Conservation (phyloP, 306 rosid species). For the Hylodesmum podocarpum region DNA sequence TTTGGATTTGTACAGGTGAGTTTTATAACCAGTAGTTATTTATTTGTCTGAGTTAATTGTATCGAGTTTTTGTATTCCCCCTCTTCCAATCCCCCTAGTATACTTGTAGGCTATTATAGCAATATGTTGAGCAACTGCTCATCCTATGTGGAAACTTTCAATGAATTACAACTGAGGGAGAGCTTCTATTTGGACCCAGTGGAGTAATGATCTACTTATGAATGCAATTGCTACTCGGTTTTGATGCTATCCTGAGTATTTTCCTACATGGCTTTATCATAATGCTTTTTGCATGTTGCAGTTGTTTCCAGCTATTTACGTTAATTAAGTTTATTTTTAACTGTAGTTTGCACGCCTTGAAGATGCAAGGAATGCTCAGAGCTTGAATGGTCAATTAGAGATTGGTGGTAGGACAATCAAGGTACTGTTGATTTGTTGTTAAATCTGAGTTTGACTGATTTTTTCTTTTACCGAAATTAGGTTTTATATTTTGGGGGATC, state of each 20-base stretch:
- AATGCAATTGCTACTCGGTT: conserved; percentile 15
- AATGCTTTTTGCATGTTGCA: conserved; percentile 21
- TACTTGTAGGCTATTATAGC: background rate
- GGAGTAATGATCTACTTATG: background rate
- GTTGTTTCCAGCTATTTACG: conserved; percentile 28
- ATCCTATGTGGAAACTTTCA: conserved; percentile 18
- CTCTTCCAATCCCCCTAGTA: background rate
- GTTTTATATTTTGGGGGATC: background rate
- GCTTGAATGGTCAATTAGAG: conserved; percentile 91
- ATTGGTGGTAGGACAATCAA: conserved; percentile 85
- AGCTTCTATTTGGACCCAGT: conserved; percentile 3
- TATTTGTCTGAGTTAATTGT: conserved; percentile 2
- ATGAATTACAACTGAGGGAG: conserved; percentile 7
- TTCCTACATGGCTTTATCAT: conserved; percentile 14
- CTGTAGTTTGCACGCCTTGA: conserved; percentile 90
- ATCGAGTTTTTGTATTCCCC: background rate
- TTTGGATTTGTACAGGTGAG: conserved; percentile 96
- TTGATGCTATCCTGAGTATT: conserved; percentile 13
- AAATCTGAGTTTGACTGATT: conserved; percentile 14
- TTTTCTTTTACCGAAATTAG: background rate
- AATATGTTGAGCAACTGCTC: background rate
- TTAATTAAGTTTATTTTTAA: conserved; percentile 33
- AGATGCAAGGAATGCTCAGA: conserved; percentile 85
- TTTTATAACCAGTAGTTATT: conserved; percentile 8
- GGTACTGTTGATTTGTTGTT: conserved; percentile 47